Conservation (phyloP, 352 stramenopile species). For the Globisporangium takayamanum region DNA sequence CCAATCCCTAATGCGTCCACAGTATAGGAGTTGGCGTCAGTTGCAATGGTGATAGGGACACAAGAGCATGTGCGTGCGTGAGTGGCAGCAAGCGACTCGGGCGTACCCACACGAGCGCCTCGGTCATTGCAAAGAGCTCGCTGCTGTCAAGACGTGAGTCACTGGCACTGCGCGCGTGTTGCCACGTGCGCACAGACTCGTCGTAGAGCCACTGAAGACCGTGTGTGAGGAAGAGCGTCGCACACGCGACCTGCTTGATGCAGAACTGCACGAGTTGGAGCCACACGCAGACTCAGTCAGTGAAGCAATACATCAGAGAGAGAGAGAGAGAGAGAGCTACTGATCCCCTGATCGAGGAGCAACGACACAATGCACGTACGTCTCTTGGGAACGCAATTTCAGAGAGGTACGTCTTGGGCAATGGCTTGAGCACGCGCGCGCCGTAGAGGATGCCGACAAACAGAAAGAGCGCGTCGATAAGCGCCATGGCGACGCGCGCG, state of each 20-base stretch:
- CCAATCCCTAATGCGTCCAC: constrained; percentile 24
- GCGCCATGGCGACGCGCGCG: constrained; percentile 7
- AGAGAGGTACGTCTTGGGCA: constrained; percentile 71
- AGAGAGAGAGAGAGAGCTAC: neutral
- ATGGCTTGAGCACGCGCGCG: constrained; percentile 36
- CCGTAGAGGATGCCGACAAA: constrained; percentile 48
- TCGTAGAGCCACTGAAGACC: constrained; percentile 41
- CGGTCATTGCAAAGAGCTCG: constrained; percentile 40
- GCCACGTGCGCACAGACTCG: constrained; percentile 26
- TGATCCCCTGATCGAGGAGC: neutral
- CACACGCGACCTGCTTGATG: constrained; percentile 46
- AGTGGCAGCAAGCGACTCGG: neutral
- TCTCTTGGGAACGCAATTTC: constrained; percentile 72
- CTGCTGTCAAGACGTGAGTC: constrained; percentile 20
- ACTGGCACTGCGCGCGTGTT: constrained; percentile 12
- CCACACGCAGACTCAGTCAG: neutral
- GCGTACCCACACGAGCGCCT: constrained; percentile 56
- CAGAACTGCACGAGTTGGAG: constrained; percentile 33
- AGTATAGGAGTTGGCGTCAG: neutral
- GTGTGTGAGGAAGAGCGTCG: constrained; percentile 40
- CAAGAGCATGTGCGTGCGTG: neutral
- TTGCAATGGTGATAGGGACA: neutral
- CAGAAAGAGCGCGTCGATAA: constrained; percentile 37
- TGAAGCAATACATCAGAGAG: neutral
- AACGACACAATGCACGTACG: constrained; percentile 22